Evolutionary conservation across 768 basidiomycete genomes (phyloP), one percentile per base, ranked within the genome.

Genomic region (Auricularia cornea): DNA sequence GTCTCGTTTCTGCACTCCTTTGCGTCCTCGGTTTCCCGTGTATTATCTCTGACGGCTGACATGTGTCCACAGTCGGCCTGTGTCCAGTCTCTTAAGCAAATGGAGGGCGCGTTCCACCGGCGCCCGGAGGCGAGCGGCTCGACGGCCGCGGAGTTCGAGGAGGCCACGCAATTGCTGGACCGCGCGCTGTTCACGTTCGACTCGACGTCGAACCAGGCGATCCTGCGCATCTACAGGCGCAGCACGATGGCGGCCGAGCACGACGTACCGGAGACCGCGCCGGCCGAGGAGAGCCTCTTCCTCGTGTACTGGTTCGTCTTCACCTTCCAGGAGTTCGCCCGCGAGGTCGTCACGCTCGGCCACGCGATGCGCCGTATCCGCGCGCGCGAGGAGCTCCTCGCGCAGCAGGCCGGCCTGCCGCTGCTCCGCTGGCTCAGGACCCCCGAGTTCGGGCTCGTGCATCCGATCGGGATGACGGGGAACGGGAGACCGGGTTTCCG

Each of bases 291-390:
- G 68, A 85, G 86, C 63, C 80, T 97, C 1, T 96, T 96, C 72
- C 73, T 95, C 29, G 88, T 94, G 0, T 96, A 95, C 71, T 96
- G 94, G 94, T 98, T 96, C 75, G 89, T 97, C 66, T 99, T 98
- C 75, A 96, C 94, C 0, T 73, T 98, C 52, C 94, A 99, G 74
- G 97, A 98, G 71, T 98, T 98, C 71, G 84, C 92, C 8, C 79
- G 83, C 63, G 96, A 98, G 73, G 74, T 96, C 60, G 79, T 89
- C 33, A 85, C 84, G 23, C 83, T 98, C 12, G 82, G 92, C 0
- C 91, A 94, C 71, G 87, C 91, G 8, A 90, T 98, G 81, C 80
- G 85, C 60, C 80, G 87, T 62, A 87, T 98, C 56, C 88, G 90
- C 62, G 81, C 77, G 61, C 82, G 85, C 41, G 88, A 92, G 75